Evolutionary conservation across 208 protist genomes (phyloP), one percentile per base, ranked within the genome.

Genomic region (Leptomonas seymouri): DNA sequence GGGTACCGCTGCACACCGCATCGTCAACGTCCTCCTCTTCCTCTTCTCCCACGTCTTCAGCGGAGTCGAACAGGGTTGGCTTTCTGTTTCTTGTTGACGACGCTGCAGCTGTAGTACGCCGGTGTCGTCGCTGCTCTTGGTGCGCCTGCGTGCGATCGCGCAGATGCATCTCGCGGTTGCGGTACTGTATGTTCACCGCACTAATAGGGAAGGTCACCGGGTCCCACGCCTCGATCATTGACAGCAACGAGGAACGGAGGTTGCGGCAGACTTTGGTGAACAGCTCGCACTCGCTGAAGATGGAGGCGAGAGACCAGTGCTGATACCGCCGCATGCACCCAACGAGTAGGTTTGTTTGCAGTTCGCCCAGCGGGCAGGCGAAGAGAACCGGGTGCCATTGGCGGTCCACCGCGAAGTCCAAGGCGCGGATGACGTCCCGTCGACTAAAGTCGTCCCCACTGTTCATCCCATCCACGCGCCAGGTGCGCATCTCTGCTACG

Each of bases 371-470:
- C 14, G 91, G 87, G 51, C 91, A 97, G 16, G 82, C 64, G 27
- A 98, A 87, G 46, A 98, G 85, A 28, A 98, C 75, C n/a, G 94
- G 94, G 78, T 98, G 84, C 74, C 83, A 91, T 30, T 84, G 76
- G 23, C 73, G 66, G 56, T 97, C 80, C 25, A 98, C 79, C 12
- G 93, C 85, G 42, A 95, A 79, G 67, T 94, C 86, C 18, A 98
- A 58, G 0, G 91, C 91, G 6, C 78, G 79, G 14, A 84, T 74
- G 6, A 97, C 82, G 49, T 91, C 81, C 9, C 71, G 76, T 21
- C 90, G 77, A 64, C 79, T 84, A 57, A 97, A 93, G 68, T 94
- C 91, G 23, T 91, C 82, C 28, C 75, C 78, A 46, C 76, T 66
- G 50, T 77, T 86, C 25, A 67, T 50, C 14, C 70, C 75, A 56